phyloP scores from a whole-genome alignment of 164 flowering plant species.

The Vitis rotundifolia region DNA sequence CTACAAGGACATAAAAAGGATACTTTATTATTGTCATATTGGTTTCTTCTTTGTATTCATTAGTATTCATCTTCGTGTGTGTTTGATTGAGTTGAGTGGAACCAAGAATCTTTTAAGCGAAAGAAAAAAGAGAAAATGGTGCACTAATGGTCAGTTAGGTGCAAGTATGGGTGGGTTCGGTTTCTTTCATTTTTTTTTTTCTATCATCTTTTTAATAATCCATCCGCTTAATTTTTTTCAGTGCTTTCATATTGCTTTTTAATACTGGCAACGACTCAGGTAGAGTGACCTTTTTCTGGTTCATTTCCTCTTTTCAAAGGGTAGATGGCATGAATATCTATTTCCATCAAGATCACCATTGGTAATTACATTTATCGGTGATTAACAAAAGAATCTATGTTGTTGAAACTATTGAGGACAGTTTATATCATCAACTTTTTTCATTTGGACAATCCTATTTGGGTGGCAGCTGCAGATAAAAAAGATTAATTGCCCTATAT shows the following conservation, averaged over 20 bases:
- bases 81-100: slow-evolving; percentile 4
- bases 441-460: too few species aligned
- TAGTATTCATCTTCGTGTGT: neutral
- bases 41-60: neutral
- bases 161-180: neutral
- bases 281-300: neutral
- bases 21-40: too few species aligned
- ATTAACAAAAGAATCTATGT: neutral
- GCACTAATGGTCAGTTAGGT: slow-evolving; percentile 6
- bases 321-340: too few species aligned
- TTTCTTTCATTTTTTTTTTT: neutral
- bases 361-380: too few species aligned
- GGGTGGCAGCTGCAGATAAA: too few species aligned
- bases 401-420: neutral
- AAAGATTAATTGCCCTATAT: too few species aligned
- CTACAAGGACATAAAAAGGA: neutral
- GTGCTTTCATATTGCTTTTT: neutral
- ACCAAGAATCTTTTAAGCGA: slow-evolving; percentile 5
- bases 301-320: too few species aligned
- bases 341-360: too few species aligned
- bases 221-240: neutral
- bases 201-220: neutral
- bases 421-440: too few species aligned
- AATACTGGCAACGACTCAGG: neutral
- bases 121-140: neutral